Evolutionary conservation across 495 filamentous ascomycete species (phyloP).

Genomic region (Margaritispora aquatica): DNA sequence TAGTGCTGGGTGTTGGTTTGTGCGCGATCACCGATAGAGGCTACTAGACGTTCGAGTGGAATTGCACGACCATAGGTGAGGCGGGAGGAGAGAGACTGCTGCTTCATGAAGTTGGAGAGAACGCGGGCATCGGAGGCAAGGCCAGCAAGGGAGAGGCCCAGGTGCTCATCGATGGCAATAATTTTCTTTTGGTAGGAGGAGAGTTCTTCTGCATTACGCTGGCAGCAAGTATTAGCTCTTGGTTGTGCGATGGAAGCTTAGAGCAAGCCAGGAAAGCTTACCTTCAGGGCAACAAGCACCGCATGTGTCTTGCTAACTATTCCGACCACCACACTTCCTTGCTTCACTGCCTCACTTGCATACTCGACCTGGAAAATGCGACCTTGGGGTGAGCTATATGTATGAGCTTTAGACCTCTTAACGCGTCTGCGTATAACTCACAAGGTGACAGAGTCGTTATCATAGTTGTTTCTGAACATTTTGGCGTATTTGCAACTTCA

Average conservation of each 20-base stretch:
- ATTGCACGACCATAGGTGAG: constrained; percentile 94
- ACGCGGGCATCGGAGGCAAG: constrained; percentile 97
- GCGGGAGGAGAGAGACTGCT: constrained; percentile 90
- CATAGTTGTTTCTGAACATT: constrained; percentile 99
- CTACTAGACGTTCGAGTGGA: constrained; percentile 77
- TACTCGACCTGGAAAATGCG: constrained; percentile 99
- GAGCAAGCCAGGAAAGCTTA: constrained; percentile 26
- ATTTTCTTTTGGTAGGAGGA: constrained; percentile 99
- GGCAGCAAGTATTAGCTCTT: background rate
- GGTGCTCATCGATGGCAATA: constrained; percentile 92
- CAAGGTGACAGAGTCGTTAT: constrained; percentile 99
- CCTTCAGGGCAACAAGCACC: constrained; percentile 94
- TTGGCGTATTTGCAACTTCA: constrained; percentile 27
- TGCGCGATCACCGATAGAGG: constrained; percentile 89
- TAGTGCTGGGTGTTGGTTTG: constrained; percentile 98
- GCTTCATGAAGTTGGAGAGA: constrained; percentile 99
- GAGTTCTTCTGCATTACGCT: constrained; percentile 98
- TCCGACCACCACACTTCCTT: constrained; percentile 95
- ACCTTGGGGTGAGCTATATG: constrained; percentile 86
- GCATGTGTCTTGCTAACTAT: constrained; percentile 96
- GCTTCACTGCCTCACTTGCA: constrained; percentile 97
- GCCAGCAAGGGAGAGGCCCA: constrained; percentile 91
- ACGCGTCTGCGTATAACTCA: constrained; percentile 39
- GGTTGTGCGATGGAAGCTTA: background rate
- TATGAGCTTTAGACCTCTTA: constrained; percentile 12